Conservation (phyloP, 768 basidiomycete genomes). For the Mycena kentingensis region DNA sequence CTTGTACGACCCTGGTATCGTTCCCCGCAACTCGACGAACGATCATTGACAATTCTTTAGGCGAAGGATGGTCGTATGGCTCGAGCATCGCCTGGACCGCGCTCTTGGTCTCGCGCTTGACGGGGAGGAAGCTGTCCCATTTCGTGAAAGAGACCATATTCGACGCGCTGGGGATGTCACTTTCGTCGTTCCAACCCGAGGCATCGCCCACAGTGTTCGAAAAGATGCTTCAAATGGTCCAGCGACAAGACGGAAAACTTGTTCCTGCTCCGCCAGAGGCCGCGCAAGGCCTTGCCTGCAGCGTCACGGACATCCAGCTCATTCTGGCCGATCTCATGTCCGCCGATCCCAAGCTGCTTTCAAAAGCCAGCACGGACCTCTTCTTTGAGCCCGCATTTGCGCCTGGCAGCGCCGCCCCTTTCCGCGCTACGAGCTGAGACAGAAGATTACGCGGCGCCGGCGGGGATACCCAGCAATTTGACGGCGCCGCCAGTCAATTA, state of each 20-base stretch:
- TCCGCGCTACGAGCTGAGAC: constrained; percentile 3
- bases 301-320: constrained; percentile 5
- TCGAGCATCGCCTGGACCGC: constrained; percentile 9
- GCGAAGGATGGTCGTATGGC: constrained; percentile 17
- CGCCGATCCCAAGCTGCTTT: constrained; percentile 10
- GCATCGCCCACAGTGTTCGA: neutral
- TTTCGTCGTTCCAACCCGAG: constrained; percentile 4
- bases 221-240: constrained; percentile 13
- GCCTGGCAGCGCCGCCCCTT: neutral
- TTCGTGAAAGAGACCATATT: constrained; percentile 6
- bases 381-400: constrained; percentile 8
- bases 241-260: neutral
- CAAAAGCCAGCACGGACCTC: constrained; percentile 1
- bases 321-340: constrained; percentile 14
- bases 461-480: constrained; percentile 2
- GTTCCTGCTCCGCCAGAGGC: neutral
- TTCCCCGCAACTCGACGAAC: neutral
- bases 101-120: constrained; percentile 6
- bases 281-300: constrained; percentile 1
- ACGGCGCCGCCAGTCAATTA: constrained; percentile 2
- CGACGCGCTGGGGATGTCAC: constrained; percentile 4
- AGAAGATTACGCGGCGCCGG: constrained; percentile 10
- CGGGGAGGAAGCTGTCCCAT: neutral
- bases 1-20: constrained; percentile 12
- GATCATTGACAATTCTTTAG: neutral